Conservation (phyloP, 2,329 filamentous ascomycete genomes). For the Aaosphaeria arxii region DNA sequence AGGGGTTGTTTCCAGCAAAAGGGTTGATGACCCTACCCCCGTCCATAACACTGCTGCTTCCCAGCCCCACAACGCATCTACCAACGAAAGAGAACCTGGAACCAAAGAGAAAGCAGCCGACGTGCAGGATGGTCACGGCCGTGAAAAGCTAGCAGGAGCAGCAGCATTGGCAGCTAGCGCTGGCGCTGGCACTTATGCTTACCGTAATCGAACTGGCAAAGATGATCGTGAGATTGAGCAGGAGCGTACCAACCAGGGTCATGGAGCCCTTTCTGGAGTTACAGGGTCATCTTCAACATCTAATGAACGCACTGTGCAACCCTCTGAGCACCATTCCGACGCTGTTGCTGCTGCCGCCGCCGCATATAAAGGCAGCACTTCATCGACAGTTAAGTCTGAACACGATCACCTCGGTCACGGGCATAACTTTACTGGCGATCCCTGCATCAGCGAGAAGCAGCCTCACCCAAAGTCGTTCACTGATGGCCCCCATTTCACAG, state of each 20-base stretch:
- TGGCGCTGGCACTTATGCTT: background rate
- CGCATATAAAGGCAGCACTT: background rate
- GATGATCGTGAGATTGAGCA: background rate
- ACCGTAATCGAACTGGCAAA: conserved; percentile 1
- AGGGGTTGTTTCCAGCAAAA: conserved; percentile 18
- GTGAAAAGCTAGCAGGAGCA: conserved; percentile 4
- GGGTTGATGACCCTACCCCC: conserved; percentile 4
- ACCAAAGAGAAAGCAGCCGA: conserved; percentile 17
- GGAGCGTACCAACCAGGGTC: background rate
- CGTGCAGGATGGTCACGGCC: background rate
- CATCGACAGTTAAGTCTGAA: background rate
- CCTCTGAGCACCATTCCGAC: background rate
- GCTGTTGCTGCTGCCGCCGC: background rate
- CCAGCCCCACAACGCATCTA: conserved; percentile 2
- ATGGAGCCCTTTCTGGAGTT: background rate
- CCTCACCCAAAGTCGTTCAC: conserved; percentile 6
- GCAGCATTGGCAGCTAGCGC: conserved; percentile 2
- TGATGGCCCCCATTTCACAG: conserved; percentile 26
- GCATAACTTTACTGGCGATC: conserved; percentile 18
- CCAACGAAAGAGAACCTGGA: conserved; percentile 10
- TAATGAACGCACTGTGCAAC: background rate
- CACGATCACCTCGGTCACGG: conserved; percentile 15
- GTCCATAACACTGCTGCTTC: conserved; percentile 2
- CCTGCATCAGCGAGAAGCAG: conserved; percentile 12
- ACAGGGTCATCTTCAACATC: background rate